Percentiles rank a stretch among this genome's conserved stretches.
phyloP scores from a whole-genome alignment of 371 early-diverging fungal genomes.

The Mortierella sp. region DNA sequence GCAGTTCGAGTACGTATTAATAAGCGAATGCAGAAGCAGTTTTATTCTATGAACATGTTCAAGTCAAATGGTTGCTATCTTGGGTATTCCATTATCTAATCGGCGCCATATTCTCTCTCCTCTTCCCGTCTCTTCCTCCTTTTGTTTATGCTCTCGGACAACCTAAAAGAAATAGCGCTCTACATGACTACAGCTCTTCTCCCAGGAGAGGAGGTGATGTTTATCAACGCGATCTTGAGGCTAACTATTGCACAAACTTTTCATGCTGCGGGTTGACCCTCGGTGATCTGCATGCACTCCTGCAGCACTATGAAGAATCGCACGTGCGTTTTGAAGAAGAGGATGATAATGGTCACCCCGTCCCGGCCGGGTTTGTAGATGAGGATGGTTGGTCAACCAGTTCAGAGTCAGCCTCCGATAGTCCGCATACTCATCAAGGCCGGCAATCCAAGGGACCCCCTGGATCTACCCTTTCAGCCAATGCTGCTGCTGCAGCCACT shows the following conservation, averaged over 20 bases:
- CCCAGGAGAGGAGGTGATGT: conserved; percentile 69
- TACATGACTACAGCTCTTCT: conserved; percentile 49
- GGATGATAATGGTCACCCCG: conserved; percentile 59
- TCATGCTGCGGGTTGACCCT: conserved; percentile 89
- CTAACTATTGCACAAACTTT: conserved; percentile 91
- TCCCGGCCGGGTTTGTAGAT: conserved; percentile 49
- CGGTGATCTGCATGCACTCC: conserved; percentile 88
- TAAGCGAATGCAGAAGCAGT: not conserved
- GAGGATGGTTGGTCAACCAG: conserved; percentile 56
- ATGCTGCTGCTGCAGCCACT: conserved; percentile 48
- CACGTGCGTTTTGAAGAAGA: conserved; percentile 92
- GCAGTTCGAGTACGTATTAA: conserved; percentile 41
- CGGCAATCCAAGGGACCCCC: conserved; percentile 9
- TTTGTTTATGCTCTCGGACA: not conserved
- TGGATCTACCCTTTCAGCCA: conserved; percentile 19
- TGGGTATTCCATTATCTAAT: not conserved
- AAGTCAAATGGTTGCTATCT: too few species aligned
- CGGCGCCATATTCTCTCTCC: conserved; percentile 1
- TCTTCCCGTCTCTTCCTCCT: not conserved
- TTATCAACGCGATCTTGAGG: conserved; percentile 87
- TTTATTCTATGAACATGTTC: too few species aligned
- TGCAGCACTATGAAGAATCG: conserved; percentile 93
- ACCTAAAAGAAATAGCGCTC: conserved; percentile 15
- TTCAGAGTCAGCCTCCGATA: conserved; percentile 31
- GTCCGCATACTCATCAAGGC: conserved; percentile 16